phyloP scores from a whole-genome alignment of 768 basidiomycete species.

The Macrolepiota dolichaula region DNA sequence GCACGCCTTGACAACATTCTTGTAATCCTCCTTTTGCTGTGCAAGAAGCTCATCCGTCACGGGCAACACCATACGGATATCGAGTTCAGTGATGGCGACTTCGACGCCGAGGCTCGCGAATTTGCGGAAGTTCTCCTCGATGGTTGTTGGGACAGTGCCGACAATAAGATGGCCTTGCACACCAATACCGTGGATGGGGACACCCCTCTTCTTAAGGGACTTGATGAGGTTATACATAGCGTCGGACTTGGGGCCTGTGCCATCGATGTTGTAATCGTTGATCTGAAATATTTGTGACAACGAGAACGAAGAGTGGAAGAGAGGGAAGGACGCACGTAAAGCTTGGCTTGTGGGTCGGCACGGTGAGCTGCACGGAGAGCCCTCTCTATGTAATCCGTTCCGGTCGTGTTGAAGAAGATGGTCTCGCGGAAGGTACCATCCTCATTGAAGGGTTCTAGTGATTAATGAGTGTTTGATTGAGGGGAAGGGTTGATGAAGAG shows the following conservation, averaged over 20 bases:
- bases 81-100: constrained; percentile 62
- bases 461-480: neutral
- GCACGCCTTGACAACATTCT: constrained; percentile 49
- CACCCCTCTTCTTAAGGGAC: constrained; percentile 36
- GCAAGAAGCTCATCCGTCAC: constrained; percentile 40
- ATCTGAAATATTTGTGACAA: constrained; percentile 18
- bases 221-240: constrained; percentile 52
- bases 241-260: constrained; percentile 47
- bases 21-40: constrained; percentile 56
- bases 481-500: neutral
- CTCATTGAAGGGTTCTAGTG: constrained; percentile 52
- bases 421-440: constrained; percentile 53
- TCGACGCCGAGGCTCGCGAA: constrained; percentile 61
- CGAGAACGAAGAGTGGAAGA: neutral
- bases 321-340: constrained; percentile 36
- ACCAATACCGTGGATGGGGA: constrained; percentile 57
- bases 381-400: constrained; percentile 40
- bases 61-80: constrained; percentile 57
- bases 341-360: constrained; percentile 53
- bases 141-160: constrained; percentile 43
- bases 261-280: constrained; percentile 40
- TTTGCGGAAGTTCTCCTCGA: constrained; percentile 43
- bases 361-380: constrained; percentile 51
- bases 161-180: constrained; percentile 56
- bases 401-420: constrained; percentile 52